These are phyloP conservation scores for Berkeleyomyces rouxiae DNA, from an alignment of 2,329 filamentous ascomycete genomes.

Conservation along the genomic window DNA sequence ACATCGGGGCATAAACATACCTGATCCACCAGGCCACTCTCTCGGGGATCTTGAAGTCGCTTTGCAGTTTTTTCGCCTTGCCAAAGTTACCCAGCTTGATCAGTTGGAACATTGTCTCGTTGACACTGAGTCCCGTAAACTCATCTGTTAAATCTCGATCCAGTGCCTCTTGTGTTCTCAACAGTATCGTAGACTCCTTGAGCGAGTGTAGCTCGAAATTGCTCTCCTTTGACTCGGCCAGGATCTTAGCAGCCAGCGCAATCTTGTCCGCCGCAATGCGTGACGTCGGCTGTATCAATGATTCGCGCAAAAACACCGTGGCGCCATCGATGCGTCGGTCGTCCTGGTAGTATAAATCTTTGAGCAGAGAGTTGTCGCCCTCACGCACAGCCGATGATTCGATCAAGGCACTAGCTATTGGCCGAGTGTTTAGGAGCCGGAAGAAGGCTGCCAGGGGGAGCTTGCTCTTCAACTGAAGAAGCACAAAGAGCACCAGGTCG, in stretches of 20 bases:
- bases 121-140: conserved; percentile 71
- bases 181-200: conserved; percentile 61
- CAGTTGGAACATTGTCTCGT: conserved; percentile 83
- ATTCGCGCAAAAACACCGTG: conserved; percentile 72
- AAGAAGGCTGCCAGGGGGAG: conserved; percentile 84
- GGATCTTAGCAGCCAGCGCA: conserved; percentile 64
- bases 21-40: conserved; percentile 77
- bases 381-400: conserved; percentile 61
- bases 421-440: conserved; percentile 70
- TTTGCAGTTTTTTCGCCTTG: conserved; percentile 72
- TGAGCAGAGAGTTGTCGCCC: conserved; percentile 63
- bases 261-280: conserved; percentile 68
- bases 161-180: conserved; percentile 74
- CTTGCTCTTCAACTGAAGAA: conserved; percentile 78
- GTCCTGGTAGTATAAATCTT: conserved; percentile 95
- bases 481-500: conserved; percentile 77
- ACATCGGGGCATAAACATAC: conserved; percentile 23
- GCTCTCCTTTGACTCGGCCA: conserved; percentile 69
- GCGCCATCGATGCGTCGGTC: conserved; percentile 80
- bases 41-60: conserved; percentile 84
- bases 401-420: conserved; percentile 74
- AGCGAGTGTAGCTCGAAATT: conserved; percentile 57
- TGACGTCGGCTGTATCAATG: conserved; percentile 54
- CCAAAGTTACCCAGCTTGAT: conserved; percentile 68
- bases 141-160: conserved; percentile 65